Conservation (phyloP, 257 asterid genomes). For the Jaltomata sinuosa region DNA sequence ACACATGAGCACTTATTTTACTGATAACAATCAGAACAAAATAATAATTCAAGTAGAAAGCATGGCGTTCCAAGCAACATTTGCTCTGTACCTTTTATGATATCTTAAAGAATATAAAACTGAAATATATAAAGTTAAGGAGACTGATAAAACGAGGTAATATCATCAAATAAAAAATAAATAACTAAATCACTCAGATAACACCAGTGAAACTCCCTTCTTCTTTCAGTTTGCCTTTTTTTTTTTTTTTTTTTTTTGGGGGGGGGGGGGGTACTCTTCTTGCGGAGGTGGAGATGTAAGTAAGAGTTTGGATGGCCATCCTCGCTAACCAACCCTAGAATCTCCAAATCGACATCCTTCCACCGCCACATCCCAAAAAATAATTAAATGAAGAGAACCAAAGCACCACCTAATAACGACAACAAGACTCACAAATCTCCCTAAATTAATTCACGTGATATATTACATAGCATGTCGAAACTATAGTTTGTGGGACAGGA, state of each 20-base stretch:
- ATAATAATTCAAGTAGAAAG: neutral
- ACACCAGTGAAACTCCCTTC: neutral
- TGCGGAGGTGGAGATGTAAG: neutral
- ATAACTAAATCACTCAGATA: neutral
- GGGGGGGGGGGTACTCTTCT: neutral
- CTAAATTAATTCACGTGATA: neutral
- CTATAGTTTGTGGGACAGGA: neutral
- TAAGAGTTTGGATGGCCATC: neutral
- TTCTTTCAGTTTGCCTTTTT: neutral
- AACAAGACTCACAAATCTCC: neutral
- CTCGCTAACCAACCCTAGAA: neutral
- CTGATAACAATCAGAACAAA: neutral
- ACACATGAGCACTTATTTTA: neutral
- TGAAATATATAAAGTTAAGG: neutral
- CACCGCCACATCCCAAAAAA: neutral
- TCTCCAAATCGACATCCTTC: neutral
- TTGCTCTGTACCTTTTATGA: neutral
- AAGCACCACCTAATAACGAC: neutral
- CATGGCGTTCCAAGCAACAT: neutral
- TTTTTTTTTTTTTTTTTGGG: too few species aligned
- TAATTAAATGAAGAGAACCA: neutral
- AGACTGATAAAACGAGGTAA: neutral
- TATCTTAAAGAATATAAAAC: neutral
- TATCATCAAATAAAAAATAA: neutral
- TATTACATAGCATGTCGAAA: neutral